Evolutionary conservation across 2,329 filamentous ascomycete genomes (phyloP).

Genomic region (Paramyrothecium roridum): DNA sequence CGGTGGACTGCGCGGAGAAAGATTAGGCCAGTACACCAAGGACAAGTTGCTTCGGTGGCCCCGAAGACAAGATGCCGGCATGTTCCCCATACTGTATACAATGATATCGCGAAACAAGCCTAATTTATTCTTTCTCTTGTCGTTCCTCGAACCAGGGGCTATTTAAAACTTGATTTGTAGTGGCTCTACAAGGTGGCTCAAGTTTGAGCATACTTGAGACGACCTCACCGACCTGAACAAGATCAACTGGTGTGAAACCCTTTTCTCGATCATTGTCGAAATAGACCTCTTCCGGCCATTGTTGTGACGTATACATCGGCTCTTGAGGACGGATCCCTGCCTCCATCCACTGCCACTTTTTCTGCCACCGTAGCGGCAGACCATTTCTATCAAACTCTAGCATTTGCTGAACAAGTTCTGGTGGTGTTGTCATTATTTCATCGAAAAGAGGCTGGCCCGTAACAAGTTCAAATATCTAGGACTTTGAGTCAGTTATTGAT

Average conservation of each 20-base stretch:
- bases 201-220: slow-evolving; percentile 12
- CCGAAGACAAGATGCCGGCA: too few relatives aligned
- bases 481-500: slow-evolving; percentile 1
- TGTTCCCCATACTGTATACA: too few relatives aligned
- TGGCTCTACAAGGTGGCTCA: slow-evolving; percentile 12
- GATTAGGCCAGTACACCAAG: too few relatives aligned
- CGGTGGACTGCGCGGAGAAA: too few relatives aligned
- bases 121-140: too few relatives aligned
- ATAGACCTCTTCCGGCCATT: slow-evolving; percentile 14
- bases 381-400: slow-evolving; percentile 6
- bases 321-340: not conserved
- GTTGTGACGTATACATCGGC: slow-evolving; percentile 2
- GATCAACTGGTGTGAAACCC: slow-evolving; percentile 7
- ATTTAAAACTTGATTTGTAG: slow-evolving; percentile 6
- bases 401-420: slow-evolving; percentile 13
- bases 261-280: slow-evolving; percentile 5
- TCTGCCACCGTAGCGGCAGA: slow-evolving; percentile 11
- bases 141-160: slow-evolving; percentile 8
- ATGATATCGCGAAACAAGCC: too few relatives aligned
- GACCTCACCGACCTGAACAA: not conserved
- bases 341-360: slow-evolving; percentile 8
- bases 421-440: slow-evolving; percentile 8
- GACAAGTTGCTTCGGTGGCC: too few relatives aligned
- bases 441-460: slow-evolving; percentile 19
- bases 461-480: slow-evolving; percentile 17